phyloP scores from a whole-genome alignment of 2,329 filamentous ascomycete species.

The Diaporthe humulicola region DNA sequence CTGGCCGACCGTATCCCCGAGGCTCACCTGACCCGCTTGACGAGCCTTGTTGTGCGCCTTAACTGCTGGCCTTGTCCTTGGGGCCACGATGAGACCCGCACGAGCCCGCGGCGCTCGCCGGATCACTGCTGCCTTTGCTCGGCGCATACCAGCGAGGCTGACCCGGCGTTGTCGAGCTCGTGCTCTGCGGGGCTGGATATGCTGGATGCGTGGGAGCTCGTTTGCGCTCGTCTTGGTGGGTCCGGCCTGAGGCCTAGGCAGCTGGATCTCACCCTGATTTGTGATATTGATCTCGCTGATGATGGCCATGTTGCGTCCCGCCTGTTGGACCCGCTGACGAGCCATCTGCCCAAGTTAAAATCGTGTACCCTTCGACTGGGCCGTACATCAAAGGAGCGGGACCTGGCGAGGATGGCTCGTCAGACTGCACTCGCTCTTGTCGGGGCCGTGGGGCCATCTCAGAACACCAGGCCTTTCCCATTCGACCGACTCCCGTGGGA shows the following conservation, averaged over 20 bases:
- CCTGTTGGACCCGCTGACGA: background rate
- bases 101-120: no score
- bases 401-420: conserved; percentile 3
- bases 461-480: background rate
- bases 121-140: no score
- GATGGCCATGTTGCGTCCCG: conserved; percentile 18
- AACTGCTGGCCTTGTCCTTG: no score
- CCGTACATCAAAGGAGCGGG: background rate
- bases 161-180: conserved; percentile 5
- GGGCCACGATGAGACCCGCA: no score
- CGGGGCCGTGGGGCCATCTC: background rate
- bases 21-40: no score
- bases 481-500: conserved; percentile 19
- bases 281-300: conserved; percentile 5
- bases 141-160: background rate
- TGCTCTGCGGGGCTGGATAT: background rate
- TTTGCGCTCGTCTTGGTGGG: conserved; percentile 23
- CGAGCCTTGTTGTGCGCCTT: no score
- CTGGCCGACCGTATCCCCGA: no score
- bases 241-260: background rate
- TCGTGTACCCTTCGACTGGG: conserved; percentile 28
- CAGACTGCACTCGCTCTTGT: background rate
- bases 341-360: conserved; percentile 1
- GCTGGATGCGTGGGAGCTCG: background rate
- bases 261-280: conserved; percentile 8